Evolutionary conservation across 306 rosid genomes (phyloP).

Genomic region (Begonia fuchsioides): DNA sequence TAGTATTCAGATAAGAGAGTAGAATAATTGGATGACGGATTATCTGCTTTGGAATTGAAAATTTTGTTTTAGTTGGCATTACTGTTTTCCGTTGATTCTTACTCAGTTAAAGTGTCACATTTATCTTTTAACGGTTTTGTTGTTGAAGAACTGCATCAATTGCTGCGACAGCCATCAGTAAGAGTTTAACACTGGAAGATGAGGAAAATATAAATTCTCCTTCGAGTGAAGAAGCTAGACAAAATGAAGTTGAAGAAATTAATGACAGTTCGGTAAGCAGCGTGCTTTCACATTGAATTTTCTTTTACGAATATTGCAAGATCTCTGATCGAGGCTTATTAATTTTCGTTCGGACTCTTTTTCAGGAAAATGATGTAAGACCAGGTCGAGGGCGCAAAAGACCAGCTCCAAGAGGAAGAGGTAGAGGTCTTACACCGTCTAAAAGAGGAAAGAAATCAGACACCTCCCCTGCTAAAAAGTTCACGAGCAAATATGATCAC

Average conservation of each 20-base stretch:
- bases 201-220: conserved; percentile 38
- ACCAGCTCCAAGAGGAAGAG: conserved; percentile 79
- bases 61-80: too few species aligned
- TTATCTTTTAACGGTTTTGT: conserved; percentile 3
- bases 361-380: conserved; percentile 57
- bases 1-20: background rate
- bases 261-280: conserved; percentile 70
- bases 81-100: too few species aligned
- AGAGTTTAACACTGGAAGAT: conserved; percentile 26
- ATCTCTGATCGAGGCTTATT: conserved; percentile 1
- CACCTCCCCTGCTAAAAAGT: conserved; percentile 46
- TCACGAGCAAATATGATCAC: conserved; percentile 32
- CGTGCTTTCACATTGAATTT: conserved; percentile 2
- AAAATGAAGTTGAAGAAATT: conserved; percentile 36
- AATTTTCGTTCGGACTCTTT: background rate
- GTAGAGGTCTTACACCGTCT: conserved; percentile 59
- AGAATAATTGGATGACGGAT: background rate
- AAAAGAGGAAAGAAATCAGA: conserved; percentile 69
- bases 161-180: conserved; percentile 48
- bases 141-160: conserved; percentile 62
- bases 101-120: too few species aligned
- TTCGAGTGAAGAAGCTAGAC: conserved; percentile 44
- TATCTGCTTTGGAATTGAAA: too few species aligned
- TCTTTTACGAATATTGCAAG: background rate
- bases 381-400: conserved; percentile 52